phyloP scores from a whole-genome alignment of 108 stramenopile species.

The Schizochytrium sp. region DNA sequence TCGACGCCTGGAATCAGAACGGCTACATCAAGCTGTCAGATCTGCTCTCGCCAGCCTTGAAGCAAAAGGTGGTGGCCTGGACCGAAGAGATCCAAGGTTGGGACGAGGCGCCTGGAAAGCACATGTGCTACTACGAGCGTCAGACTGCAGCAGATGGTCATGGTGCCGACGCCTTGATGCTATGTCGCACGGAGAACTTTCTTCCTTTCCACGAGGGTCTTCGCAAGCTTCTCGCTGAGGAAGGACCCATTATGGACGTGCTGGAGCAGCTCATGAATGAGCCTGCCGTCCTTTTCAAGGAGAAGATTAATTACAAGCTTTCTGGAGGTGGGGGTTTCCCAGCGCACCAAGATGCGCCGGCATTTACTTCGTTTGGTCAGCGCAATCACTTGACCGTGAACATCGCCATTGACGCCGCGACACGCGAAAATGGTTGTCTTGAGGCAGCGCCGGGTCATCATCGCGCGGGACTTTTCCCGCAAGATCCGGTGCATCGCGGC shows the following conservation, averaged over 20 bases:
- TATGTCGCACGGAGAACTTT: neutral
- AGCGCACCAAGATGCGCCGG: constrained; percentile 26
- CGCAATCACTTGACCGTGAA: constrained; percentile 19
- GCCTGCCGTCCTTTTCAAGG: constrained; percentile 25
- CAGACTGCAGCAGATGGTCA: neutral
- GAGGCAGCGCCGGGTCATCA: constrained; percentile 18
- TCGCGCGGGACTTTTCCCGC: neutral
- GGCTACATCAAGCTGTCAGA: constrained; percentile 24
- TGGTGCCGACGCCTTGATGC: neutral
- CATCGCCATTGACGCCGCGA: constrained; percentile 25
- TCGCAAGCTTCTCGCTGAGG: neutral
- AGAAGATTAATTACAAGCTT: constrained; percentile 27
- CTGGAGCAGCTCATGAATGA: constrained; percentile 21
- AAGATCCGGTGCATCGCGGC: neutral
- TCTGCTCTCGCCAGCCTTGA: neutral
- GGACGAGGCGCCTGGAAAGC: neutral
- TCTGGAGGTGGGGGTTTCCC: constrained; percentile 23
- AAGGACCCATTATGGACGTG: constrained; percentile 20
- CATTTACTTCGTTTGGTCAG: constrained; percentile 3
- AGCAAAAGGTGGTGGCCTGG: neutral
- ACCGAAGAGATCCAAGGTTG: neutral
- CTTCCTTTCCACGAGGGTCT: neutral
- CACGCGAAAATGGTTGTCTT: constrained; percentile 20
- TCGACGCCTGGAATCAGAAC: neutral
- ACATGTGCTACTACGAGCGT: constrained; percentile 14